Evolutionary conservation across 1,284 basidiomycete genomes (phyloP).

Genomic region (Apiotrichum laibachii): DNA sequence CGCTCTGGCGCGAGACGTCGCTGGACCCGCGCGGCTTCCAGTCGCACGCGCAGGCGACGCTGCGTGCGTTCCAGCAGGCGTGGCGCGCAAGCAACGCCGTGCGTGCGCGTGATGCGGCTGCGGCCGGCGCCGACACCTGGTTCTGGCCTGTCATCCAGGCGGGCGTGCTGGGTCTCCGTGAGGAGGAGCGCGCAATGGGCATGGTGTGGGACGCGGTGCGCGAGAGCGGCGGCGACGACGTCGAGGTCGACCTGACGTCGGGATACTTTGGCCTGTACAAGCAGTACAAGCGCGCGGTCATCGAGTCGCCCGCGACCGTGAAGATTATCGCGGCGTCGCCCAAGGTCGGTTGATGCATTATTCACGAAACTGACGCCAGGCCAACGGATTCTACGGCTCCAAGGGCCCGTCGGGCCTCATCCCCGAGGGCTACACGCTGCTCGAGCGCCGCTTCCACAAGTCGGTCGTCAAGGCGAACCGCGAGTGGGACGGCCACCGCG

Average conservation of each 20-base stretch:
- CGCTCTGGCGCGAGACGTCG: constrained; percentile 18
- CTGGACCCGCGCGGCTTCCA: constrained; percentile 42
- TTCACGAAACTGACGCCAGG: constrained; percentile 54
- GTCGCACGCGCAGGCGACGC: constrained; percentile 43
- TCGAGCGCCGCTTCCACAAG: constrained; percentile 79
- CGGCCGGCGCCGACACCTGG: constrained; percentile 54
- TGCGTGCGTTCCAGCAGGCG: constrained; percentile 49
- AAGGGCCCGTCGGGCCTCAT: constrained; percentile 85
- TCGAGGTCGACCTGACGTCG: constrained; percentile 68
- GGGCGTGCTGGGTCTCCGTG: constrained; percentile 74
- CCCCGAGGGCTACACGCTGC: constrained; percentile 88
- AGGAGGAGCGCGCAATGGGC: constrained; percentile 69
- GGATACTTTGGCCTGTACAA: constrained; percentile 91
- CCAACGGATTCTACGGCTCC: constrained; percentile 93
- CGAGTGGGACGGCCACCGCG: constrained; percentile 54
- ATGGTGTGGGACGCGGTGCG: constrained; percentile 43
- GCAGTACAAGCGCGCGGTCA: constrained; percentile 72
- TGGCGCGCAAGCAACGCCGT: constrained; percentile 43
- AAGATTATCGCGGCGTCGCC: constrained; percentile 83
- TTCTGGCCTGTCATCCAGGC: constrained; percentile 80
- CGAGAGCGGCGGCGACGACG: constrained; percentile 12
- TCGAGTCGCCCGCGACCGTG: constrained; percentile 61
- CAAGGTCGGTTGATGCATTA: constrained; percentile 57
- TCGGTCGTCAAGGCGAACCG: constrained; percentile 60
- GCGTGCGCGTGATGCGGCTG: constrained; percentile 37